Evolutionary conservation across 2,329 filamentous ascomycete genomes (phyloP).

Genomic region (Orbilia blumenaviensis): DNA sequence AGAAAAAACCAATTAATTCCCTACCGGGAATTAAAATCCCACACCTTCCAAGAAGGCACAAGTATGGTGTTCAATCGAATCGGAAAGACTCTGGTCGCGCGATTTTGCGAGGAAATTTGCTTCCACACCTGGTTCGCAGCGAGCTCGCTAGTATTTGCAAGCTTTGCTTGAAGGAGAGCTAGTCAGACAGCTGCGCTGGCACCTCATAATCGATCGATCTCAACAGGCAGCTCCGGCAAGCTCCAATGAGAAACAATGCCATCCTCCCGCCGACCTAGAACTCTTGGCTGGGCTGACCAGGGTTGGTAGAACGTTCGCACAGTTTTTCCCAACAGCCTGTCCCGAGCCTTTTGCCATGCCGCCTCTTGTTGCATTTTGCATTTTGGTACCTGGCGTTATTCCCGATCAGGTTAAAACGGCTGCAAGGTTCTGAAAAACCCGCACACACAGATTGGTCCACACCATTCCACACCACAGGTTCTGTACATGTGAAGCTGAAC

Average conservation of each 20-base stretch:
- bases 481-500: slow-evolving; percentile 23
- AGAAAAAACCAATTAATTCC: not conserved
- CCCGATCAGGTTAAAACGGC: slow-evolving; percentile 43
- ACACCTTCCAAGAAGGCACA: slow-evolving; percentile 24
- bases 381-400: slow-evolving; percentile 54
- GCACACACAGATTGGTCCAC: slow-evolving; percentile 7
- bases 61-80: not conserved
- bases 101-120: slow-evolving; percentile 52
- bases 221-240: slow-evolving; percentile 23
- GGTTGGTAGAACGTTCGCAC: not conserved
- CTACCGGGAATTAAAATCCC: slow-evolving; percentile 17
- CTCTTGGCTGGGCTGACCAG: slow-evolving; percentile 37
- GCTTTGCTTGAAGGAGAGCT: slow-evolving; percentile 3
- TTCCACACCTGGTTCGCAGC: slow-evolving; percentile 4
- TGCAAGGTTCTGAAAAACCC: slow-evolving; percentile 42
- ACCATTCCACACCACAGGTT: too few relatives aligned
- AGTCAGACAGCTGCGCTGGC: slow-evolving; percentile 37
- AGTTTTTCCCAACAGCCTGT: slow-evolving; percentile 45
- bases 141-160: slow-evolving; percentile 18
- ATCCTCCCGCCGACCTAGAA: slow-evolving; percentile 3
- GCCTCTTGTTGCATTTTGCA: slow-evolving; percentile 44
- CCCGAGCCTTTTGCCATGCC: slow-evolving; percentile 39
- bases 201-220: slow-evolving; percentile 27
- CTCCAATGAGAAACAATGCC: slow-evolving; percentile 31
- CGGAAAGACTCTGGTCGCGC: slow-evolving; percentile 31